Evolutionary conservation across 2,329 filamentous ascomycete genomes (phyloP), one percentile per base, ranked within the genome.

Genomic region (Talaromyces marneffei): DNA sequence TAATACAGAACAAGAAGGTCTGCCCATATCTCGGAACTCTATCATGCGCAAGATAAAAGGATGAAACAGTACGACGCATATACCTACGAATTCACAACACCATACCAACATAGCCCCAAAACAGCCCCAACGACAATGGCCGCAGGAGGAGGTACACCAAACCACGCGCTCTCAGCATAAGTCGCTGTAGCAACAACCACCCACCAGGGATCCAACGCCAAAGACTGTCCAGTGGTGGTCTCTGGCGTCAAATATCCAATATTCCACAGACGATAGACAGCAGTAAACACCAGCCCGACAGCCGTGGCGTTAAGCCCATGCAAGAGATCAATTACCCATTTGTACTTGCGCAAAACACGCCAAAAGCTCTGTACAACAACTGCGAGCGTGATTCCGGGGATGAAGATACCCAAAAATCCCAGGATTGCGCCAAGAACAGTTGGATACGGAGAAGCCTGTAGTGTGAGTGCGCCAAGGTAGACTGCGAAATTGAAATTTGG

Each of bases 181-280:
- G 74, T 75, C 5, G 77, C 64, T 71, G 82, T 81, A 1, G 84
- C 80, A 1, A 87, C 79, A 3, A 86, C 83, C 18, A 87, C 79
- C 83, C 85, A 87, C 83, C 84, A 87, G 0, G 85, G 83, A 63
- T 87, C 85, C 39, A 79, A 75, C 0, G 74, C 84, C 48, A 87
- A 68, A 65, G 81, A 85, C 52, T 76, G 79, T 0, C 85, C 85
- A 2, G 68, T 68, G 60, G 76, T 74, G 18, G 77, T 79, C 0
- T 75, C 74, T 23, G 80, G 73, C 12, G 82, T 82, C 5, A 88
- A 71, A 62, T 80, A 86, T 0, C 85, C 85, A 65, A 87, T 82
- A 71, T 85, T 78, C 83, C 83, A 87, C 7, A 87, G 71, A 2
- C 84, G 75, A 64, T 87, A 87, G 0, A 88, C 84, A 0, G 85